A percentile compares a stretch with the other conserved stretches of the same genome.
These are phyloP conservation scores for Coemansia sp. DNA, from an alignment of 192 early-diverging fungal species.

Conservation along the genomic window DNA sequence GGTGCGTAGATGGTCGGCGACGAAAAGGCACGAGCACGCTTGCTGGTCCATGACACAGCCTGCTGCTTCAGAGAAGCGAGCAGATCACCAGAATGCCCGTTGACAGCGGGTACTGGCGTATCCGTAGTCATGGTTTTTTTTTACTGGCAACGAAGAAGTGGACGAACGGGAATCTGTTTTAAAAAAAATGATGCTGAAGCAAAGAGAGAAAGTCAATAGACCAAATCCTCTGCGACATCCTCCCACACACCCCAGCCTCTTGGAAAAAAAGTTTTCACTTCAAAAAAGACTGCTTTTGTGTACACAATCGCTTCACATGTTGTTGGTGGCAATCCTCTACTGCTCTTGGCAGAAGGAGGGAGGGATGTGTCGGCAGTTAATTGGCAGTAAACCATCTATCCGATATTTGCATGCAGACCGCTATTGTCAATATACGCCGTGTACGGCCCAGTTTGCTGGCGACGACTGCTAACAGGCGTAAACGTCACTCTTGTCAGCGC, in stretches of 20 bases:
- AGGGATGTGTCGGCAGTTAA: constrained; percentile 2
- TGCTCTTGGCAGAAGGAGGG: neutral
- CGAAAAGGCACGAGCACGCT: constrained; percentile 31
- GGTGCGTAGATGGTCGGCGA: constrained; percentile 46
- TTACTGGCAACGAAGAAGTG: neutral
- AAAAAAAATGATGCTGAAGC: neutral
- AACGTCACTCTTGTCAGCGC: constrained; percentile 5
- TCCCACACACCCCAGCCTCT: neutral
- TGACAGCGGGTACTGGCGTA: constrained; percentile 13
- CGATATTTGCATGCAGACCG: constrained; percentile 4
- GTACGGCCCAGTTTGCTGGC: neutral
- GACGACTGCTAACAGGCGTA: neutral
- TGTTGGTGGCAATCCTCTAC: neutral
- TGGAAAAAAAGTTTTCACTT: constrained; percentile 2
- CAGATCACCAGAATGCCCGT: neutral
- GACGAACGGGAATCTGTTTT: neutral
- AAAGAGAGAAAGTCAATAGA: neutral
- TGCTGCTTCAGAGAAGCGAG: constrained; percentile 11
- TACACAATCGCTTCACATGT: neutral
- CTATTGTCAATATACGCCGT: neutral
- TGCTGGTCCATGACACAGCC: constrained; percentile 20
- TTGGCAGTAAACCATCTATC: neutral
- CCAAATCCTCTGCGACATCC: too few relatives aligned
- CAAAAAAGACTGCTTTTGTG: too few relatives aligned
- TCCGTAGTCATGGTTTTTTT: constrained; percentile 22